Evolutionary conservation across 2,329 filamentous ascomycete species (phyloP).

Genomic region (Arthroderma sp.): DNA sequence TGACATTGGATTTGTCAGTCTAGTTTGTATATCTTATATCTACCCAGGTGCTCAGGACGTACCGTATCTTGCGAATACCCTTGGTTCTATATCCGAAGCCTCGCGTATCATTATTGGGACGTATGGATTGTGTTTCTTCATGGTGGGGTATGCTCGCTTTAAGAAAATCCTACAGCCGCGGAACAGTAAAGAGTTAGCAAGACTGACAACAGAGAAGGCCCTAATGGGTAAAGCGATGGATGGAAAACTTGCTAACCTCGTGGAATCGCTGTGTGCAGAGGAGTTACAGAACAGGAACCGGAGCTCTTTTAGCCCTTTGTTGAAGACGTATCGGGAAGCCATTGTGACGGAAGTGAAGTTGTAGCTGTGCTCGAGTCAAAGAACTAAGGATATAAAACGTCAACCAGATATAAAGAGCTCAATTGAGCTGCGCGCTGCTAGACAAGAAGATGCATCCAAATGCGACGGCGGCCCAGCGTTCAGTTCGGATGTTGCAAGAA

Average conservation of each 20-base stretch:
- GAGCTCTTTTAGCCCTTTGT: conserved; percentile 79
- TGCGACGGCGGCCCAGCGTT: too few species aligned
- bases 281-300: conserved; percentile 97
- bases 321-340: conserved; percentile 88
- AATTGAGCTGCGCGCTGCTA: conserved; percentile 6
- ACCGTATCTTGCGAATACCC: conserved; percentile 90
- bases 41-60: conserved; percentile 9
- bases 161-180: conserved; percentile 55
- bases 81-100: conserved; percentile 69
- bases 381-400: too few species aligned
- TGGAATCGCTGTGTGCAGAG: conserved; percentile 74
- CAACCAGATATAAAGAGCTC: conserved; percentile 1
- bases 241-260: conserved; percentile 49
- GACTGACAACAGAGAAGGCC: too few species aligned
- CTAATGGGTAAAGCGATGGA: too few species aligned
- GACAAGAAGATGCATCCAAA: too few species aligned
- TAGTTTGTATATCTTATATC: too few species aligned
- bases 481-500: background rate
- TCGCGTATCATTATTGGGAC: conserved; percentile 91
- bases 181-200: too few species aligned
- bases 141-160: conserved; percentile 81
- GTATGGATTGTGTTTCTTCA: conserved; percentile 98
- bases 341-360: conserved; percentile 38
- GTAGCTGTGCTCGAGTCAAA: background rate
- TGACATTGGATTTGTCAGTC: background rate